Percentiles rank a stretch among this genome's conserved stretches.
phyloP scores from a whole-genome alignment of 2,329 filamentous ascomycete genomes.

The Diaporthe sp. region DNA sequence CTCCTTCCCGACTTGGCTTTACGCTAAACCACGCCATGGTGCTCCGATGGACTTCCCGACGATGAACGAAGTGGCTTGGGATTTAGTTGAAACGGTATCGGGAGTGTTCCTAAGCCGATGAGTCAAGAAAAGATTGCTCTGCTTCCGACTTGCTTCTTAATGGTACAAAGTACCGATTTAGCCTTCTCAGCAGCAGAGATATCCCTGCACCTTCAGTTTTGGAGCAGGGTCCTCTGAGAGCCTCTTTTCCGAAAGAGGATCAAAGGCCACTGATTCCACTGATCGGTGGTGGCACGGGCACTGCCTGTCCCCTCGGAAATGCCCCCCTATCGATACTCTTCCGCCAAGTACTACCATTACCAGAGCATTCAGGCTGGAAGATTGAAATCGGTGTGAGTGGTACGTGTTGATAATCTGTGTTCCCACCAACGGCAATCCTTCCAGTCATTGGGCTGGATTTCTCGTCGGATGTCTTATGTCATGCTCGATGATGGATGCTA shows the following conservation, averaged over 20 bases:
- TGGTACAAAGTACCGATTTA: not conserved
- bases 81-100: not conserved
- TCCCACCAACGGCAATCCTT: not conserved
- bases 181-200: no score
- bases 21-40: no score
- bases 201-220: fast-evolving
- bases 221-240: no score
- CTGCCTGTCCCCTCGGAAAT: not conserved
- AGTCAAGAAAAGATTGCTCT: no score
- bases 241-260: no score
- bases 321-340: no score
- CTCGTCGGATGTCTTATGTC: not conserved
- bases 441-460: not conserved
- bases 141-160: not conserved
- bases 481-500: not conserved
- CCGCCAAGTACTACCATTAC: no score
- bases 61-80: not conserved
- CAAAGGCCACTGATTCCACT: not conserved
- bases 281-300: not conserved
- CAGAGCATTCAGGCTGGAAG: not conserved
- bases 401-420: not conserved
- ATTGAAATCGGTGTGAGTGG: not conserved
- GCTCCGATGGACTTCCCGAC: not conserved
- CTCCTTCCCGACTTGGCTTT: not conserved
- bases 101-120: not conserved